These are phyloP conservation scores for Ascobolus immersus DNA, from an alignment of 495 filamentous ascomycete species.

Conservation along the genomic window DNA sequence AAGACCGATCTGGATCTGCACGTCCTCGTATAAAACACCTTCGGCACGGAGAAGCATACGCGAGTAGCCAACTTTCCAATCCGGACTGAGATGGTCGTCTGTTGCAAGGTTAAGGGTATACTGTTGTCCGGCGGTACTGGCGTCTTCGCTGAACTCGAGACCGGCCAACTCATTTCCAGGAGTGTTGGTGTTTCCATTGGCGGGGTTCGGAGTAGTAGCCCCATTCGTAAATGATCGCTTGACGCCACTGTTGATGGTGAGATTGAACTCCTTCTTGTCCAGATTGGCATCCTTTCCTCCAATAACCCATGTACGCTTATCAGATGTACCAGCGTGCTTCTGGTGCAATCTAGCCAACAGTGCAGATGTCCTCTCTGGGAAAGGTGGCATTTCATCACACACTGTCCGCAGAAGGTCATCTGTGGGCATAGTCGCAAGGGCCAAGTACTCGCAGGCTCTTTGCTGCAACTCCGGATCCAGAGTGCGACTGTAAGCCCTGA, in stretches of 20 bases:
- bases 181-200: conserved; percentile 18
- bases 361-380: conserved; percentile 81
- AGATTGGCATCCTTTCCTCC: conserved; percentile 80
- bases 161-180: conserved; percentile 43
- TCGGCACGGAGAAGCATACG: conserved; percentile 52
- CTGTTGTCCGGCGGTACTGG: conserved; percentile 29
- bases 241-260: conserved; percentile 58
- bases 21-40: conserved; percentile 83
- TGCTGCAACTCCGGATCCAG: conserved; percentile 91
- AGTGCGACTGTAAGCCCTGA: conserved; percentile 77
- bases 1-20: conserved; percentile 75
- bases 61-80: conserved; percentile 84
- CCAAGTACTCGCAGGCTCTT: conserved; percentile 83
- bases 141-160: conserved; percentile 42
- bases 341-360: conserved; percentile 78
- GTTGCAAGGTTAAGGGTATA: conserved; percentile 62
- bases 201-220: conserved; percentile 22
- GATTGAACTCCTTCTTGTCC: conserved; percentile 50
- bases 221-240: conserved; percentile 50
- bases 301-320: conserved; percentile 89
- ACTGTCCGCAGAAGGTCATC: conserved; percentile 89
- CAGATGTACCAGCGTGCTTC: conserved; percentile 69
- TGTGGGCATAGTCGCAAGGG: conserved; percentile 56
- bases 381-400: conserved; percentile 97
- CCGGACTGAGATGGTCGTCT: conserved; percentile 72